phyloP scores from a whole-genome alignment of 257 asterid species.

The Rehmannia glutinosa region DNA sequence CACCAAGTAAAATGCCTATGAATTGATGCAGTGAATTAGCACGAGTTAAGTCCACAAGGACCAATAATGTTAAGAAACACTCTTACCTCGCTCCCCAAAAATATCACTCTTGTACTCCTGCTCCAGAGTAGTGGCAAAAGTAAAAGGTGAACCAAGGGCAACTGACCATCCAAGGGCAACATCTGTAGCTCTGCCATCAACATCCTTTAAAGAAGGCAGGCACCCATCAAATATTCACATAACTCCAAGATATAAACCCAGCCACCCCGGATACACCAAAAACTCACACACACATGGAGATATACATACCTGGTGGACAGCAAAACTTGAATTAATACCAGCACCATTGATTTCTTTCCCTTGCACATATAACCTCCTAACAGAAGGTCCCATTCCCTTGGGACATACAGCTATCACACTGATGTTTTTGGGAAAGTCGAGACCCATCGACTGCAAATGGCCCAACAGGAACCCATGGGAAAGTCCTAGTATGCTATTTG shows the following conservation, averaged over 20 bases:
- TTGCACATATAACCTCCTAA: constrained; percentile 90
- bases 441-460: constrained; percentile 85
- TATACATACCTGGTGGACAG: constrained; percentile 75
- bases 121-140: constrained; percentile 89
- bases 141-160: constrained; percentile 96
- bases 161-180: constrained; percentile 98
- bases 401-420: constrained; percentile 97
- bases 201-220: constrained; percentile 43
- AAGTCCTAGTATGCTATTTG: constrained; percentile 93
- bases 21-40: constrained; percentile 16
- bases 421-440: constrained; percentile 81
- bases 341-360: constrained; percentile 98
- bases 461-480: constrained; percentile 98
- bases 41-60: neutral
- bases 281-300: neutral
- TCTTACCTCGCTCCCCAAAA: constrained; percentile 89
- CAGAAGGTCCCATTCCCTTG: constrained; percentile 99
- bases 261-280: neutral
- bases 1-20: constrained; percentile 92
- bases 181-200: constrained; percentile 96
- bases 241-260: neutral
- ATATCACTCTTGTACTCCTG: constrained; percentile 92
- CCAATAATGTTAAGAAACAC: neutral
- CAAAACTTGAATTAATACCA: constrained; percentile 93
- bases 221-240: neutral